These are phyloP conservation scores for Suillus plorans DNA, from an alignment of 768 basidiomycete species.

Conservation along the genomic window DNA sequence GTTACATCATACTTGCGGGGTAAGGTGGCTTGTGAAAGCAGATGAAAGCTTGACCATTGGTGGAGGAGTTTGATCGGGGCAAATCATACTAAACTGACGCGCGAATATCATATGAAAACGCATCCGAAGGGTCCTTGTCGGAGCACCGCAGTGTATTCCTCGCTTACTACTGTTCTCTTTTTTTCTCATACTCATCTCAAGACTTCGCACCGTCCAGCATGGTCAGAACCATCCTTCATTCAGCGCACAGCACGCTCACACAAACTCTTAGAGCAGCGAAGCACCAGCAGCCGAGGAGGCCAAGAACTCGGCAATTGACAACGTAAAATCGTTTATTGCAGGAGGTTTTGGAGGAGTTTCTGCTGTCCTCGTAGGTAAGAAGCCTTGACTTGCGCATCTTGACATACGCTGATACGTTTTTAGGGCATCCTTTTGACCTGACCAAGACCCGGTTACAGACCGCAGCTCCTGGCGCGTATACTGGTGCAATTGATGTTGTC, in stretches of 20 bases:
- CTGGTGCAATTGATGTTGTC: conserved; percentile 90
- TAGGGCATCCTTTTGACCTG: conserved; percentile 97
- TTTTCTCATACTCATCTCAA: conserved; percentile 8
- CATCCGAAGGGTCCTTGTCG: background rate
- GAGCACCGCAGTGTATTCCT: conserved; percentile 10
- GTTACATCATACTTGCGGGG: background rate
- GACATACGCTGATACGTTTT: conserved; percentile 12
- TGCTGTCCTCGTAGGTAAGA: conserved; percentile 86
- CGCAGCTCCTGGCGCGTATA: conserved; percentile 84
- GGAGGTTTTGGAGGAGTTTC: conserved; percentile 91
- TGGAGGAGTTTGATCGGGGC: conserved; percentile 15
- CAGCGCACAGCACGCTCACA: conserved; percentile 10
- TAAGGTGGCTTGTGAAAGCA: background rate
- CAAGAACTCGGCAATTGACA: conserved; percentile 35
- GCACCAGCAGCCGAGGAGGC: conserved; percentile 18
- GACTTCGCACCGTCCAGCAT: conserved; percentile 19
- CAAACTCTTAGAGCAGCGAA: conserved; percentile 24
- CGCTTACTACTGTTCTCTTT: background rate
- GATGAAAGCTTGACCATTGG: background rate
- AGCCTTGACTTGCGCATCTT: background rate
- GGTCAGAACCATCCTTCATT: conserved; percentile 18
- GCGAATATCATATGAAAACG: conserved; percentile 29
- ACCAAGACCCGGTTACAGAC: conserved; percentile 97
- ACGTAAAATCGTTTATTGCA: conserved; percentile 83
- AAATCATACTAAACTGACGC: background rate